Evolutionary conservation across 2,329 filamentous ascomycete species (phyloP).

Genomic region (Coniochaeta ligniaria): DNA sequence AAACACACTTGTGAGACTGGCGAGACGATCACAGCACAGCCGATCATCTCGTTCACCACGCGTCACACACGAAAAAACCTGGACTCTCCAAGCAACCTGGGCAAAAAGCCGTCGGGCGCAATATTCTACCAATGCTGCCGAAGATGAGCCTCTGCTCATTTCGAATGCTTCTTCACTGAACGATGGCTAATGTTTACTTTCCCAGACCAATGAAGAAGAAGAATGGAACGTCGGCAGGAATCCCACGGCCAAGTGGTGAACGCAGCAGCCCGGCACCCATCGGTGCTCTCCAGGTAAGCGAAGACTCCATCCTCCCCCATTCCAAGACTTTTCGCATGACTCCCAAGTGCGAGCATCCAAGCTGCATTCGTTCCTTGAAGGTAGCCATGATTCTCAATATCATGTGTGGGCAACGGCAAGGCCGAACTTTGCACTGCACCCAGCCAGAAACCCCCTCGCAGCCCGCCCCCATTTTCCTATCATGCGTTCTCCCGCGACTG

Average conservation of each 20-base stretch:
- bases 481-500: neutral
- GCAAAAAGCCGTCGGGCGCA: neutral
- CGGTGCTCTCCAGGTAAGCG: constrained; percentile 24
- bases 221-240: constrained; percentile 59
- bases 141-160: neutral
- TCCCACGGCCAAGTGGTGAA: constrained; percentile 59
- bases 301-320: neutral
- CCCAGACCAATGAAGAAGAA: constrained; percentile 71
- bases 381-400: neutral
- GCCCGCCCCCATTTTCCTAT: neutral
- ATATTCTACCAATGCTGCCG: neutral
- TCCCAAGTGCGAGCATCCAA: neutral
- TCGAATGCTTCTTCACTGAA: neutral
- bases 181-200: constrained; percentile 9
- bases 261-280: constrained; percentile 54
- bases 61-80: neutral
- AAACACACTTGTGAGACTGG: neutral
- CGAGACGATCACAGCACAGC: neutral
- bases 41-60: neutral
- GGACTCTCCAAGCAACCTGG: neutral
- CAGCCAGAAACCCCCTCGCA: neutral
- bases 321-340: neutral
- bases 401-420: neutral
- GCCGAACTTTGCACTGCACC: neutral
- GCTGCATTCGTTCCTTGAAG: neutral